These are phyloP conservation scores for Capsella bursapastoris DNA, from an alignment of 345 rosid species.

Conservation along the genomic window DNA sequence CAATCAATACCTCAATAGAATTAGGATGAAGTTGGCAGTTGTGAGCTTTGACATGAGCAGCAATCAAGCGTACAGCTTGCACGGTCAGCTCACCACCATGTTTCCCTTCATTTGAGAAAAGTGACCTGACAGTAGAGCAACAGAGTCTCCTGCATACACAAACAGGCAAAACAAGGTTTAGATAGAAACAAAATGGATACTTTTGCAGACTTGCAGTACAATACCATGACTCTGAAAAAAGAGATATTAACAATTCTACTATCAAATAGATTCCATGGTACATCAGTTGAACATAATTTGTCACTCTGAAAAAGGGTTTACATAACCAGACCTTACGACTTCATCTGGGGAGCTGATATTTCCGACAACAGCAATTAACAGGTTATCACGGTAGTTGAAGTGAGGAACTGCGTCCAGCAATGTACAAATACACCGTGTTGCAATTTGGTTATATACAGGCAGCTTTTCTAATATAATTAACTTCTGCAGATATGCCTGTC, in stretches of 20 bases:
- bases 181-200: slow-evolving; percentile 11
- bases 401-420: slow-evolving; percentile 90
- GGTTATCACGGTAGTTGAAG: slow-evolving; percentile 82
- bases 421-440: slow-evolving; percentile 70
- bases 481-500: slow-evolving; percentile 81
- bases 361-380: slow-evolving; percentile 69
- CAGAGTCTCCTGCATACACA: slow-evolving; percentile 73
- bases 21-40: slow-evolving; percentile 94
- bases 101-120: slow-evolving; percentile 82
- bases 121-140: slow-evolving; percentile 72
- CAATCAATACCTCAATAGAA: slow-evolving; percentile 64
- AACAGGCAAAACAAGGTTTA: slow-evolving; percentile 11
- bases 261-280: slow-evolving; percentile 17
- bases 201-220: not conserved
- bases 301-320: slow-evolving; percentile 7
- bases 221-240: slow-evolving; percentile 6
- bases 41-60: slow-evolving; percentile 72
- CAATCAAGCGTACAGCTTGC: slow-evolving; percentile 81
- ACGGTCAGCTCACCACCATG: slow-evolving; percentile 89
- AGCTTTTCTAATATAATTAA: slow-evolving; percentile 61
- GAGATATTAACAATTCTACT: slow-evolving; percentile 13
- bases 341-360: slow-evolving; percentile 84
- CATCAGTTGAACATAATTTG: not conserved
- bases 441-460: slow-evolving; percentile 65
- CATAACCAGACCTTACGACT: slow-evolving; percentile 62